Conservation (phyloP, 169 alveolate genomes). For the Plasmodium fragile region DNA sequence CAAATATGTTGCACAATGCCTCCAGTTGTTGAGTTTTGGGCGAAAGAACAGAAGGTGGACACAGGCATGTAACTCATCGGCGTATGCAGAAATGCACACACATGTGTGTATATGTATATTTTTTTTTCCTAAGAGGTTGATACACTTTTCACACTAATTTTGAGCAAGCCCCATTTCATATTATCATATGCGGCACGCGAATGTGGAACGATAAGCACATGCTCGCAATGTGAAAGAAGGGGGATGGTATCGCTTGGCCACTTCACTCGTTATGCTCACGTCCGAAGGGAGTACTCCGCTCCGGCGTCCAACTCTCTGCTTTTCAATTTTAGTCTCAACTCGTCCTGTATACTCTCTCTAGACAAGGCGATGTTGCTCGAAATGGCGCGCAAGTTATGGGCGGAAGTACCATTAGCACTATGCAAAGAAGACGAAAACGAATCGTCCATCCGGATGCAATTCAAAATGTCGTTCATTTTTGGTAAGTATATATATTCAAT, state of each 20-base stretch:
- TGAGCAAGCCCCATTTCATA: background rate
- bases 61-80: background rate
- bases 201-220: background rate
- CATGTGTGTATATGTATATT: background rate
- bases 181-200: background rate
- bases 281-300: conserved; percentile 18
- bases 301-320: background rate
- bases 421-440: background rate
- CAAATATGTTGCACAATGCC: background rate
- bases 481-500: conserved; percentile 54
- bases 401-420: background rate
- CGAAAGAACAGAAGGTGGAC: background rate
- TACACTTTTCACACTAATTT: background rate
- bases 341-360: conserved; percentile 30
- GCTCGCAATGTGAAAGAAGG: background rate
- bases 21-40: background rate
- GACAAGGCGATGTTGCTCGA: conserved; percentile 2
- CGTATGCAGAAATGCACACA: background rate
- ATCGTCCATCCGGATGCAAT: conserved; percentile 33
- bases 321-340: conserved; percentile 21
- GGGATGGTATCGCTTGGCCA: background rate
- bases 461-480: conserved; percentile 40
- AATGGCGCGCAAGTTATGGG: background rate
- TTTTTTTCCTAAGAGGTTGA: background rate
- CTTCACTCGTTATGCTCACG: background rate